Base-by-base conservation (phyloP, 768 basidiomycete genomes). In the Auriscalpium vulgare region DNA sequence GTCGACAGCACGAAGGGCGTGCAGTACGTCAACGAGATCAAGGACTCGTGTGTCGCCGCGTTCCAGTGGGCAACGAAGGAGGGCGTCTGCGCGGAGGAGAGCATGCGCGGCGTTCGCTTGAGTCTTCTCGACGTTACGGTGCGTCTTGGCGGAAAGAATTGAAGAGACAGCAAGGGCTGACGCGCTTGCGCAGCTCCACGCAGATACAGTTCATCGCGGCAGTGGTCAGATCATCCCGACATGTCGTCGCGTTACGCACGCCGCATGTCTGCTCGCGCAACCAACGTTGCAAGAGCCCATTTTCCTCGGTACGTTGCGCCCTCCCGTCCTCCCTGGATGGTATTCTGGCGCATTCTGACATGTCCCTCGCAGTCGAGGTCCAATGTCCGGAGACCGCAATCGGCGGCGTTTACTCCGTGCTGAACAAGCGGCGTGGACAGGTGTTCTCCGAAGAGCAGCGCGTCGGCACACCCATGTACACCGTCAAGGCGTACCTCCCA, bases 21-120 rank as follows among this genome's bases (percentile, higher is more conserved):
- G 57, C 97, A 99, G 69, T 98, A 97, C 78, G 78, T 99, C 61
- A 95, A 93, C 71, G 97, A 99, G 84, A 99, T 99, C 80, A 98
- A 99, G 81, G 97, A 99, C 72, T 98, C 97, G 63, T 97, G 94
- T 72, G 84, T 99, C 71, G 95, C 97, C 63, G 94, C 93, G 47
- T 91, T 98, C 86, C 97, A 98, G 75, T 98, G 95, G 97, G 97
- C 95, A 46, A 90, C 91, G 56, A 98, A 97, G 81, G 95, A 98
- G 74, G 93, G 93, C 81, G 95, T 91, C 64, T 84, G 88, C 67
- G 85, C 86, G 53, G 95, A 98, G 69, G 97, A 99, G 81, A 92
- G 88, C 73, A 95, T 99, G 95, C 93, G 97, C 77, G 95, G 95
- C 77, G 81, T 95, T 66, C 91, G 97, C 61, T 77, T 93, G 78